A percentile compares a stretch with the other conserved stretches of the same genome.
Evolutionary conservation across 805 yeast genomes (phyloP).

Genomic region (Metschnikowia reukaufii): DNA sequence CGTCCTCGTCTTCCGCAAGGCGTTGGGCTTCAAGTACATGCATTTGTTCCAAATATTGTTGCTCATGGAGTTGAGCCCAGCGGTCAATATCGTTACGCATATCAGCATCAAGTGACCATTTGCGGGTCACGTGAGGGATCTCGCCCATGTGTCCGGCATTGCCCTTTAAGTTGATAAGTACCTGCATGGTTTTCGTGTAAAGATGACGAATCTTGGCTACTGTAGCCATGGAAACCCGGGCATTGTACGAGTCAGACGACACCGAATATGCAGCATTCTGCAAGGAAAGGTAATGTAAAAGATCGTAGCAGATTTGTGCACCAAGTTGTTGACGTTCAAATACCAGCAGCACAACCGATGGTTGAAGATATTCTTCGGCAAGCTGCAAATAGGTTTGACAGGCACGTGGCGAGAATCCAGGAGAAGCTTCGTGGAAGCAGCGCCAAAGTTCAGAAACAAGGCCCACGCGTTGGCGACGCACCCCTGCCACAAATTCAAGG

Average conservation of each 20-base stretch:
- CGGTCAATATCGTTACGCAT: conserved; percentile 27
- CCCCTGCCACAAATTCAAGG: conserved; percentile 26
- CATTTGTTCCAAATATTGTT: conserved; percentile 23
- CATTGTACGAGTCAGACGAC: conserved; percentile 23
- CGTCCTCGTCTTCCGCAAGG: conserved; percentile 28
- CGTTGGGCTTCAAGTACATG: conserved; percentile 28
- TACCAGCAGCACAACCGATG: conserved; percentile 3
- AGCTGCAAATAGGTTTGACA: conserved; percentile 26
- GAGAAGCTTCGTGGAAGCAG: conserved; percentile 27
- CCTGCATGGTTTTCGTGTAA: conserved; percentile 25
- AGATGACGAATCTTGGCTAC: conserved; percentile 10
- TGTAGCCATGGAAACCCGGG: conserved; percentile 1
- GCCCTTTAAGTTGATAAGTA: conserved; percentile 31
- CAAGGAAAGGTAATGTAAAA: conserved; percentile 19
- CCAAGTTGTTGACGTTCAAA: conserved; percentile 4
- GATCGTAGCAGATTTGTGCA: conserved; percentile 22
- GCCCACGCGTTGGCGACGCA: conserved; percentile 27
- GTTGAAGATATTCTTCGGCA: conserved; percentile 24
- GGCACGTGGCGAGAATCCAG: conserved; percentile 25
- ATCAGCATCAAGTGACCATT: conserved; percentile 35
- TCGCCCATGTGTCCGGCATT: conserved; percentile 28
- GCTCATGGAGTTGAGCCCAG: conserved; percentile 25
- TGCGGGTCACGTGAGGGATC: conserved; percentile 30
- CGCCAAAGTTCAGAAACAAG: conserved; percentile 36
- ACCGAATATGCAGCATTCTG: conserved; percentile 17